Evolutionary conservation across 1,284 basidiomycete species (phyloP).

Genomic region (Fomitopsis pinicola): DNA sequence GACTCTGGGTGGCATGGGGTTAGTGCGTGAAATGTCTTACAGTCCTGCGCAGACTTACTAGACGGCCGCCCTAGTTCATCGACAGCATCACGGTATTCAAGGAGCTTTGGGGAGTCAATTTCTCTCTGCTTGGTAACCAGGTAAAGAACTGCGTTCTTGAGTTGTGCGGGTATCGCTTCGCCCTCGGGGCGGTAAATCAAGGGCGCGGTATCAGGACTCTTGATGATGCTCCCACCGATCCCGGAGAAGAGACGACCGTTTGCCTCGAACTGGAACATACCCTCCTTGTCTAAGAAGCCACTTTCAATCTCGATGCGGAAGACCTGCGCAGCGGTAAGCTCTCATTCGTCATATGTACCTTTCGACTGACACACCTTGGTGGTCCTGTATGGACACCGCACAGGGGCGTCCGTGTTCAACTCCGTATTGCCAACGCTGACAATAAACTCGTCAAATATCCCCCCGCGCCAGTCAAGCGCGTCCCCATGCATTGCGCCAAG

Average conservation of each 20-base stretch:
- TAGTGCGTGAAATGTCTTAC: too few species aligned
- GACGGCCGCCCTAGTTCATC: too few species aligned
- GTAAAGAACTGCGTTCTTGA: too few species aligned
- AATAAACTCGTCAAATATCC: not conserved
- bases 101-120: not conserved
- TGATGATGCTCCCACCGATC: too few species aligned
- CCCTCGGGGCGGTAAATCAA: too few species aligned
- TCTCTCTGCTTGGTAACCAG: too few species aligned
- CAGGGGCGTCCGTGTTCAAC: not conserved
- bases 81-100: not conserved
- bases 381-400: not conserved
- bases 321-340: not conserved
- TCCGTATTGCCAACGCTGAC: not conserved
- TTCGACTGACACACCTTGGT: not conserved
- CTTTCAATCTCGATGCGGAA: not conserved
- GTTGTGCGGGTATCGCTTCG: too few species aligned
- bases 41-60: too few species aligned
- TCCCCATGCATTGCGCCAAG: not conserved
- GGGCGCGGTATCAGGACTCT: too few species aligned
- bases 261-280: too few species aligned
- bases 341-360: too few species aligned
- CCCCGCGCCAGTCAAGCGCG: not conserved
- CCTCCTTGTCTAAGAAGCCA: not conserved
- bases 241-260: too few species aligned
- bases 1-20: not conserved